phyloP scores from a whole-genome alignment of 192 early-diverging fungal genomes.

The Glomus cerebriforme region DNA sequence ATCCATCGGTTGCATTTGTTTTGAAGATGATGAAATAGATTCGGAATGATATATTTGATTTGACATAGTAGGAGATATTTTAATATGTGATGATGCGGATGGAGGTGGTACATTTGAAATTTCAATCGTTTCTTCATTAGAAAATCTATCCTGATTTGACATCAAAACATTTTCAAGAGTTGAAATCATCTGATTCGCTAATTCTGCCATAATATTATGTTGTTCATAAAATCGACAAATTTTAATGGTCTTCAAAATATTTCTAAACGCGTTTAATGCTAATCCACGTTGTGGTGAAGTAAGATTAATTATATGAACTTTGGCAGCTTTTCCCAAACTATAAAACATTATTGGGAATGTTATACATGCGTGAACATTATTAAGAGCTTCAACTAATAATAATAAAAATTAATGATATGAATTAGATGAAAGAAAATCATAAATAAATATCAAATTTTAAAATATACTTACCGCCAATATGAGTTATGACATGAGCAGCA shows the following conservation, averaged over 20 bases:
- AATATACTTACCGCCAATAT: constrained; percentile 22
- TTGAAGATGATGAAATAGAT: background rate
- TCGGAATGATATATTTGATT: background rate
- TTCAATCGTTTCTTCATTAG: background rate
- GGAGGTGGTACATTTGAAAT: background rate
- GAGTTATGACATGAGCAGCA: constrained; percentile 13
- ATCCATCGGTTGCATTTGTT: background rate
- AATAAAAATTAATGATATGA: background rate
- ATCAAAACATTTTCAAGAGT: constrained; percentile 10
- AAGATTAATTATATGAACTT: constrained; percentile 27
- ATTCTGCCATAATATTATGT: constrained; percentile 23
- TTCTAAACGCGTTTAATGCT: constrained; percentile 5
- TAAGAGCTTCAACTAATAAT: constrained; percentile 23
- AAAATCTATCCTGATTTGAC: constrained; percentile 11
- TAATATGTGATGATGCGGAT: background rate
- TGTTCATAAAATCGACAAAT: constrained; percentile 22
- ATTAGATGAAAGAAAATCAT: background rate
- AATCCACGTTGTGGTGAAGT: constrained; percentile 13
- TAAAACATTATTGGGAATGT: constrained; percentile 30
- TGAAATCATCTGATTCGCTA: constrained; percentile 24
- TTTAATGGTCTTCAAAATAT: constrained; percentile 18
- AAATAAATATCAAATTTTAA: background rate
- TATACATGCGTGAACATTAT: constrained; percentile 26
- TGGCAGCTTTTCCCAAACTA: constrained; percentile 21
- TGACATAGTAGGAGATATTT: background rate